These are phyloP conservation scores for Candida stauntonica DNA, from an alignment of 805 yeast species.

Conservation along the genomic window DNA sequence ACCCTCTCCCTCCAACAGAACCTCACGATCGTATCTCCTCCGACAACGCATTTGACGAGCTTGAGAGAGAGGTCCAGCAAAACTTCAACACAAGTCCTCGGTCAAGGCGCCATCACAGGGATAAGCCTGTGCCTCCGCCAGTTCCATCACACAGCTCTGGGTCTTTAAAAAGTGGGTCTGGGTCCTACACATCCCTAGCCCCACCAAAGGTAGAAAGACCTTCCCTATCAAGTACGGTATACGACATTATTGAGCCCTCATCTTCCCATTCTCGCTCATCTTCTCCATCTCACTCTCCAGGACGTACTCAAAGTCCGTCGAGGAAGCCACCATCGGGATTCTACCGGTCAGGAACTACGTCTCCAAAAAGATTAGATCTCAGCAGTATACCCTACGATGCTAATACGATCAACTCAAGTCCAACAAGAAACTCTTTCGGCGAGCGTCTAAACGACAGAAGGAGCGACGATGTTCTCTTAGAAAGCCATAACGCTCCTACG, in stretches of 20 bases:
- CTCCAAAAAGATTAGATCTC: constrained; percentile 16
- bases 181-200: constrained; percentile 11
- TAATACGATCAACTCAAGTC: constrained; percentile 5
- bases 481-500: constrained; percentile 42
- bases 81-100: constrained; percentile 21
- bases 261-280: constrained; percentile 1
- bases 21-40: constrained; percentile 11
- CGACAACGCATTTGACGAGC: constrained; percentile 29
- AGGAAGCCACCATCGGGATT: constrained; percentile 20
- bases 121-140: constrained; percentile 21
- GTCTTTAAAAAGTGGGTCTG: constrained; percentile 8
- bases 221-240: constrained; percentile 16
- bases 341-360: constrained; percentile 14
- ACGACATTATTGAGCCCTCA: constrained; percentile 22
- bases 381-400: constrained; percentile 25
- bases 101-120: constrained; percentile 5
- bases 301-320: constrained; percentile 14
- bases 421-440: constrained; percentile 1
- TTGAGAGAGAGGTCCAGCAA: constrained; percentile 32
- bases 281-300: constrained; percentile 4
- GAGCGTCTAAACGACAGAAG: constrained; percentile 1
- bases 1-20: neutral
- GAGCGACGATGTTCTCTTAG: constrained; percentile 30
- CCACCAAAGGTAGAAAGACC: constrained; percentile 11
- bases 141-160: constrained; percentile 26